phyloP scores from a whole-genome alignment of 1,284 basidiomycete species.

The Schizopora paradoxa region DNA sequence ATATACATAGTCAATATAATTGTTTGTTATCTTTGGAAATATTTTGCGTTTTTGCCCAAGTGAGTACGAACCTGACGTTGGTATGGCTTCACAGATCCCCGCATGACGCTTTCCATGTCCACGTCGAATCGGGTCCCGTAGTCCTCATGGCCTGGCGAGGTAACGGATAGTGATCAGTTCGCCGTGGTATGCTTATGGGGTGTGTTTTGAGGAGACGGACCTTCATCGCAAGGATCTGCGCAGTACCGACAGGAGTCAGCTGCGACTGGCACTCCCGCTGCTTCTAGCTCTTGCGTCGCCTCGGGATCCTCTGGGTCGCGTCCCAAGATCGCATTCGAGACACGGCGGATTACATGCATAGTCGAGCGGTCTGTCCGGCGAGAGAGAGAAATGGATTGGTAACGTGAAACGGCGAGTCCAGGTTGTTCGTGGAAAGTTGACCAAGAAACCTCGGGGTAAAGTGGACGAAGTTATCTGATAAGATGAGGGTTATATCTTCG shows the following conservation, averaged over 20 bases:
- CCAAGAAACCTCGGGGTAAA: too few species aligned
- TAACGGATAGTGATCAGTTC: slow-evolving; percentile 23
- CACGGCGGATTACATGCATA: neutral
- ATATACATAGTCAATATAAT: neutral
- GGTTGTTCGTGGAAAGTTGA: too few species aligned
- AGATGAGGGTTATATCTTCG: too few species aligned
- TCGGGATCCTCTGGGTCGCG: neutral
- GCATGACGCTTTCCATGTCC: slow-evolving; percentile 73
- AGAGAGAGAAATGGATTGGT: too few species aligned
- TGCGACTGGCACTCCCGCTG: slow-evolving; percentile 62
- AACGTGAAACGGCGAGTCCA: too few species aligned
- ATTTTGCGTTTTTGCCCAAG: too few species aligned
- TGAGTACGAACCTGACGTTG: slow-evolving; percentile 61
- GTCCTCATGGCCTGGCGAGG: slow-evolving; percentile 57
- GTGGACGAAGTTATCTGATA: too few species aligned
- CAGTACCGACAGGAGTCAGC: slow-evolving; percentile 69
- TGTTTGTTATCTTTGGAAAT: slow-evolving; percentile 12
- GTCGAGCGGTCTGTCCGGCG: too few species aligned
- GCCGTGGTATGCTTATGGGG: slow-evolving; percentile 21
- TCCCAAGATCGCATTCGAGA: neutral
- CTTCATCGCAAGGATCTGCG: slow-evolving; percentile 73
- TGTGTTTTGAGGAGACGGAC: slow-evolving; percentile 32
- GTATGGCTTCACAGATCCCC: slow-evolving; percentile 80
- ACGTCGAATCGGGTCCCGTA: slow-evolving; percentile 67
- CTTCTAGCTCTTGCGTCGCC: slow-evolving; percentile 26